Evolutionary conservation across 192 early-diverging fungal genomes (phyloP).

Genomic region (Entomortierella lignicola): DNA sequence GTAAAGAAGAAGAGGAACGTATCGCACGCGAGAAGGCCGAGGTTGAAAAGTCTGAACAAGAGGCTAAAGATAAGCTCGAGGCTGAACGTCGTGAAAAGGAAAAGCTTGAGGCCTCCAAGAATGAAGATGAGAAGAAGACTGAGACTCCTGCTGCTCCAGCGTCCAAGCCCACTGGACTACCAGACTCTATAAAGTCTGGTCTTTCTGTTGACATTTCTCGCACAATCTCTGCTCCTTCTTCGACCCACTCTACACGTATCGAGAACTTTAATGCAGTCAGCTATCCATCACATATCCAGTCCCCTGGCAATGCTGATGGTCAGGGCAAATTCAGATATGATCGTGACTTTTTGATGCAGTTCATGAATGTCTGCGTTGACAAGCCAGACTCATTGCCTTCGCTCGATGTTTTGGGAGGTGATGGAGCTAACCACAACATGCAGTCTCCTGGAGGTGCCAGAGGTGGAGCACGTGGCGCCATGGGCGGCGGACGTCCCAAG

Average conservation of each 20-base stretch:
- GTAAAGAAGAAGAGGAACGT: conserved; percentile 42
- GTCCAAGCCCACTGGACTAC: conserved; percentile 38
- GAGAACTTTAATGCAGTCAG: conserved; percentile 58
- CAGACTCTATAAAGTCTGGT: conserved; percentile 33
- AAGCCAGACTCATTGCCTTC: conserved; percentile 67
- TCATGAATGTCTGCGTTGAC: conserved; percentile 71
- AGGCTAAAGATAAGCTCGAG: conserved; percentile 41
- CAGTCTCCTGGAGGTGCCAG: conserved; percentile 26
- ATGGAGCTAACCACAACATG: conserved; percentile 54
- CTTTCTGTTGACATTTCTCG: conserved; percentile 55
- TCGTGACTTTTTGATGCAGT: conserved; percentile 84
- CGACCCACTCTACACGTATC: conserved; percentile 57
- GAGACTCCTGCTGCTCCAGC: conserved; percentile 32
- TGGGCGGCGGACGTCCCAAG: conserved; percentile 52
- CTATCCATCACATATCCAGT: conserved; percentile 64
- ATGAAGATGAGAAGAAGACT: conserved; percentile 28
- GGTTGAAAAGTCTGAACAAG: conserved; percentile 44
- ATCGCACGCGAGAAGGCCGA: conserved; percentile 46
- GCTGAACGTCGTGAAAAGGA: conserved; percentile 49
- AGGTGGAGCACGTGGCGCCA: conserved; percentile 34
- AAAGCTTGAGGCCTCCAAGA: conserved; percentile 41
- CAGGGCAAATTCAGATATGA: conserved; percentile 75
- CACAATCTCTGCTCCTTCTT: conserved; percentile 55
- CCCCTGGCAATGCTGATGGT: conserved; percentile 64
- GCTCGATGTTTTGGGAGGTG: conserved; percentile 62